phyloP scores from a whole-genome alignment of 2,329 filamentous ascomycete genomes.

The Diaporthe citriasiana region DNA sequence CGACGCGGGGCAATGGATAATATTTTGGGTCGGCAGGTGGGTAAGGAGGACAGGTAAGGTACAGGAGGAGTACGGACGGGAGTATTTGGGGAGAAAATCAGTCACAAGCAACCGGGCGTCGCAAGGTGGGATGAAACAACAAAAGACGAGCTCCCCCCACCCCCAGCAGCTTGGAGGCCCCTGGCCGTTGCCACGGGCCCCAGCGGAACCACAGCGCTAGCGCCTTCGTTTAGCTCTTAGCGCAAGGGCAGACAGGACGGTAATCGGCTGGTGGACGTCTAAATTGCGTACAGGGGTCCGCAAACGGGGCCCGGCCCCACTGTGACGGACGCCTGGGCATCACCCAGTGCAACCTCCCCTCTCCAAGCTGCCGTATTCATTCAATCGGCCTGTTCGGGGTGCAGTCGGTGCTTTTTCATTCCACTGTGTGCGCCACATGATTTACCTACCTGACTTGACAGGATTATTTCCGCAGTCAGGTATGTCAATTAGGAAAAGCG shows the following conservation, averaged over 20 bases:
- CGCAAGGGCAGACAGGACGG: constrained; percentile 27
- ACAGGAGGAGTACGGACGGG: not conserved
- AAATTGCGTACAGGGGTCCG: constrained; percentile 17
- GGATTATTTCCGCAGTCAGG: not conserved
- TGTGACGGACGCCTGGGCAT: constrained; percentile 8
- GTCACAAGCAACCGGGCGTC: constrained; percentile 15
- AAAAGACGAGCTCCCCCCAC: constrained; percentile 21
- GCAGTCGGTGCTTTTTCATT: not conserved
- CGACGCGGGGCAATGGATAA: constrained; percentile 32
- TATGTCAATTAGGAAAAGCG: too few species aligned
- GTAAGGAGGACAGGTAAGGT: constrained; percentile 23
- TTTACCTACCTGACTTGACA: not conserved
- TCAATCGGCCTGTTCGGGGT: not conserved
- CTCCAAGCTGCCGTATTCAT: not conserved
- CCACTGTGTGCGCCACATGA: not conserved
- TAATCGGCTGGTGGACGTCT: constrained; percentile 1
- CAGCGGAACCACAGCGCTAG: constrained; percentile 29
- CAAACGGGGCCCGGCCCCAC: constrained; percentile 13
- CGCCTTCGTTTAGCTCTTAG: constrained; percentile 14
- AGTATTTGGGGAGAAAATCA: not conserved
- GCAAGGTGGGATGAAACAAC: constrained; percentile 35
- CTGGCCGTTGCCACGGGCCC: constrained; percentile 26
- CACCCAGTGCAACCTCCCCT: not conserved
- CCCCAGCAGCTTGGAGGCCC: constrained; percentile 11
- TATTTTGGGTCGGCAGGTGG: constrained; percentile 30